Base-by-base conservation (phyloP, 2,329 filamentous ascomycete species). In the Beauveria medogensis region DNA sequence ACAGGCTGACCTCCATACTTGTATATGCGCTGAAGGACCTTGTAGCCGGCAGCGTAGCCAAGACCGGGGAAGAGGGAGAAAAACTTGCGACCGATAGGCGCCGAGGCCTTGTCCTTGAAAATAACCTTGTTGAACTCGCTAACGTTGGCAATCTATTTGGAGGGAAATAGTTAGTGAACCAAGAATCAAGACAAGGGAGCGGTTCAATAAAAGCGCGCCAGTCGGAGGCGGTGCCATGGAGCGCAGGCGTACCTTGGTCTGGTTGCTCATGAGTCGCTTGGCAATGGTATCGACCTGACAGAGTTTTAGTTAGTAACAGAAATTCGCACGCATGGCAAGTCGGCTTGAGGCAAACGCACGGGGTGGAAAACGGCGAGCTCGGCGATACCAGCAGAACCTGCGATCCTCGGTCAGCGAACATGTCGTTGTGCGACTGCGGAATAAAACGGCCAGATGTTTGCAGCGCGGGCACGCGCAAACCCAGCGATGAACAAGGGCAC, bases 201-300 rank as follows among this genome's bases (percentile, higher is more conserved):
- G 55, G 14, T 2, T 14, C 20, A 9, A 16, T 7, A 5, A 59
- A 56, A 44, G 43, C 18, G 40, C 50, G 47, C 50, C 41, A 28
- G 26, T 60, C 41, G 10, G 28, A 20, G 28, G 10, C 26, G 3
- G 48, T 20, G 40, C n/a, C 26, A 37, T 41, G n/a, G 50, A 50
- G 76, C 68, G 74, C 90, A 84, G 78, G 81, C 90, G 72, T 73
- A 76, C 74, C 65, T 71, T 72, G 64, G 85, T 86, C 75, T 96
- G 89, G 78, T 99, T 97, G 85, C 92, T 97, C 94, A 99, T 99
- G 77, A 99, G 85, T 68, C 94, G 91, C 83, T 99, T 99, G 65
- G 94, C 93, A 70, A 95, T 97, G 55, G 94, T 99, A 78, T 99
- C 94, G 74, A 99, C 91, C 90, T 93, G 64, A 50, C 20, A 10